Percentiles rank a stretch among this genome's conserved stretches.
phyloP scores from a whole-genome alignment of 2,329 filamentous ascomycete species.

The Fusarium acutatum region DNA sequence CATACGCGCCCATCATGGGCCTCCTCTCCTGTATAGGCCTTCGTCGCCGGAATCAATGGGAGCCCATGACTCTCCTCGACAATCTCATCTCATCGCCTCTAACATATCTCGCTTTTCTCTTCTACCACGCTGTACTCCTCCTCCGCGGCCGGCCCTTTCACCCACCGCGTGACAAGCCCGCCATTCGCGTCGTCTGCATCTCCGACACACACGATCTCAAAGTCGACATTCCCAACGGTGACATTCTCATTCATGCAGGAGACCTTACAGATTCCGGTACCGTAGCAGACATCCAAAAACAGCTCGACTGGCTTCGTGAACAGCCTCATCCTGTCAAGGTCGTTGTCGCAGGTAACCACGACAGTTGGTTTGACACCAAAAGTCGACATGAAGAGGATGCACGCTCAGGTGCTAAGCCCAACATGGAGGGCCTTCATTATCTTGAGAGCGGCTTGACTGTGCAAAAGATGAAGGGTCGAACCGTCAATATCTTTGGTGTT shows the following conservation, averaged over 20 bases:
- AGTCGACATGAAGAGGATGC: conserved; percentile 67
- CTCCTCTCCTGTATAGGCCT: conserved; percentile 57
- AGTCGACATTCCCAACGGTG: conserved; percentile 73
- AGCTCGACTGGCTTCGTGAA: conserved; percentile 81
- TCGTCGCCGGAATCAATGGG: conserved; percentile 58
- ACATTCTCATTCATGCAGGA: conserved; percentile 89
- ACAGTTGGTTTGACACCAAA: conserved; percentile 80
- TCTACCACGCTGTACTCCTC: conserved; percentile 71
- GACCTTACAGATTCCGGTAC: conserved; percentile 82
- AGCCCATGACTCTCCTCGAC: conserved; percentile 64
- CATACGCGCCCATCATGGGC: conserved; percentile 48
- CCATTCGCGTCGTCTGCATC: conserved; percentile 83
- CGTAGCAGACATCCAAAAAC: conserved; percentile 76
- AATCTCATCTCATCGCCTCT: conserved; percentile 75
- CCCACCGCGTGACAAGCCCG: conserved; percentile 61
- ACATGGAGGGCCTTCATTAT: conserved; percentile 77
- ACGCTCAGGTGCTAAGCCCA: conserved; percentile 59
- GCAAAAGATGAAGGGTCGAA: conserved; percentile 68
- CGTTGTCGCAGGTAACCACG: conserved; percentile 87
- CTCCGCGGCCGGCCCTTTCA: conserved; percentile 73
- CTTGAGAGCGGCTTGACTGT: conserved; percentile 74
- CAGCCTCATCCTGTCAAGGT: conserved; percentile 84
- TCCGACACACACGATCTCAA: conserved; percentile 84
- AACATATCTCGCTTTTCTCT: conserved; percentile 65
- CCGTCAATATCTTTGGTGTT: conserved; percentile 74